Conservation (phyloP, 2,329 filamentous ascomycete genomes). For the Periconia macrospinosa region DNA sequence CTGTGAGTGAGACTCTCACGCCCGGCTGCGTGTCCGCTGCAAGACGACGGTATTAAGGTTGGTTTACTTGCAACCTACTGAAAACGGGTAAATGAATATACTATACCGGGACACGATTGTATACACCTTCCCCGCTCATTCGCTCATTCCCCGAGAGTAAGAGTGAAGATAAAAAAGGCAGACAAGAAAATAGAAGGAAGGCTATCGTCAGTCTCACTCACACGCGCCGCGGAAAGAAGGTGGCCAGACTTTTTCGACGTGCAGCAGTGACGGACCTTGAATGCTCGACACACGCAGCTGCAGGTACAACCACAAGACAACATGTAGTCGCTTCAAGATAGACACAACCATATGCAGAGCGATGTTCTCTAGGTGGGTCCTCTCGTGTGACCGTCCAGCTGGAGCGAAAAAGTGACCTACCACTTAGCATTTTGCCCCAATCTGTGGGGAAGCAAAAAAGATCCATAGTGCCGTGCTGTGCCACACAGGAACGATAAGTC, state of each 20-base stretch:
- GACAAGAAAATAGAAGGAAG: no score
- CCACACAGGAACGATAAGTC: background rate
- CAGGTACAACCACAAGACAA: no score
- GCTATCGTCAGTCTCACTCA: conserved; percentile 6
- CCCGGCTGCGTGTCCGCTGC: conserved; percentile 17
- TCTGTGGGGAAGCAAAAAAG: conserved; percentile 24
- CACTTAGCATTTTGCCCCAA: conserved; percentile 6
- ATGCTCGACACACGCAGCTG: no score
- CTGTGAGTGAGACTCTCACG: background rate
- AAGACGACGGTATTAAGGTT: conserved; percentile 21
- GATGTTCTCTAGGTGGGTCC: conserved; percentile 14
- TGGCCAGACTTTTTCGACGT: conserved; percentile 5
- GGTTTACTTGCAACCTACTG: background rate
- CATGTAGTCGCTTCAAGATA: no score
- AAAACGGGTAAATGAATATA: background rate
- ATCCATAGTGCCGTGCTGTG: no score
- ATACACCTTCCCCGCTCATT: no score
- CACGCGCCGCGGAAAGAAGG: conserved; percentile 24
- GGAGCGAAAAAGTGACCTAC: conserved; percentile 8
- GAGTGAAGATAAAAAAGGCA: no score
- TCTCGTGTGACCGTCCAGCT: conserved; percentile 35
- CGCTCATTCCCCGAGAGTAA: no score
- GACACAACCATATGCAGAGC: background rate
- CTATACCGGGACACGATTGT: background rate
- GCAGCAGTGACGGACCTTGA: no score